Evolutionary conservation across 371 early-diverging fungal species (phyloP), one percentile per base, ranked within the genome.

Genomic region (Apophysomyces variabilis): DNA sequence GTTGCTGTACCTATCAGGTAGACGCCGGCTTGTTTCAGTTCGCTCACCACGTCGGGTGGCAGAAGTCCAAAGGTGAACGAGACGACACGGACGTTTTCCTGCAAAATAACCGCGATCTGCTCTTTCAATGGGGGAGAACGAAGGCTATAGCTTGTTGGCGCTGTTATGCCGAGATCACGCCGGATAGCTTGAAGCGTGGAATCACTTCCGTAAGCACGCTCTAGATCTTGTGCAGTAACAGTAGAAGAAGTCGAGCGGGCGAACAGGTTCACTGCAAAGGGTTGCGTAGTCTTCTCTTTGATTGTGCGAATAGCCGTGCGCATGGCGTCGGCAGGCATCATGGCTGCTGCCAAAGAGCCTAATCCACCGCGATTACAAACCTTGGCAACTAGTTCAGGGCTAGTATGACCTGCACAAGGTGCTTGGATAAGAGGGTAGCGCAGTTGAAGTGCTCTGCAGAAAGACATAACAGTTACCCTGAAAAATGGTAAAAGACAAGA

Each of bases 1-100:
- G 82, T 82, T 0, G 82, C 82, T 7, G 82, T 82, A 1, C 82
- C 82, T 41, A 82, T 79, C 21, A 79, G 44, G 63, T 71, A 82
- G 1, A 67, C 66, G 5, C 78, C 78, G 16, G 73, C 73, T 9
- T 67, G 38, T 67, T 67, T 61, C 39, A 82, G 62, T n/a, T 67
- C 62, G 35, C 70, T 50, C 0, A 70, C 8, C 11, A 69, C 56
- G 26, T 62, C 62, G 1, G 77, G 71, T 4, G 82, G 78, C 3
- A 82, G 44, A 4, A 66, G 38, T 5, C 82, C 82, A 76, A 82
- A 82, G 0, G 82, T 82, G 57, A 71, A 82, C 0, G 82, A 82
- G 4, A 82, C 76, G 1, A 82, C 76, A 4, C 71, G 77, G 2
- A 79, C 79, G 7, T 62, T 47, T 46, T 79, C 79, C 38, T 82